Evolutionary conservation across 768 basidiomycete species (phyloP).

Genomic region (Collybia nuda): DNA sequence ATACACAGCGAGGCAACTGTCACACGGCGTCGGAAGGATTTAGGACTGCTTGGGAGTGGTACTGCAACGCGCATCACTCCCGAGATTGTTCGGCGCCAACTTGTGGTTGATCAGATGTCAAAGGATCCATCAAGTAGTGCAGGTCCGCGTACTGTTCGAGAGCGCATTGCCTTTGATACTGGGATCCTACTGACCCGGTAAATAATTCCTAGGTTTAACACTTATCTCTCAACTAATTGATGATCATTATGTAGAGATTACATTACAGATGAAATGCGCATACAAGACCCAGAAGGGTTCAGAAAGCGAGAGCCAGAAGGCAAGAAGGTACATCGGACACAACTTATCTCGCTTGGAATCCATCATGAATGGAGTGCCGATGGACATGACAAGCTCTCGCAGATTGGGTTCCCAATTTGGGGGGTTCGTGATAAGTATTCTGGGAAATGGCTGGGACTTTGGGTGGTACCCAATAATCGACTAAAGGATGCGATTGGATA

Average conservation of each 20-base stretch:
- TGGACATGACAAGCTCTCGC: constrained; percentile 32
- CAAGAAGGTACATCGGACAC: constrained; percentile 20
- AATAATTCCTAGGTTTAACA: neutral
- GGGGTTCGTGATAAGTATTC: constrained; percentile 23
- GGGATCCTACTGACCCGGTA: constrained; percentile 24
- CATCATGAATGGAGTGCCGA: constrained; percentile 31
- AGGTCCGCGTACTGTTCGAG: no score
- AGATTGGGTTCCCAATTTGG: constrained; percentile 30
- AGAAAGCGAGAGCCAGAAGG: no score
- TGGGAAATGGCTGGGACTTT: constrained; percentile 25
- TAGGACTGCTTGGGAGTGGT: no score
- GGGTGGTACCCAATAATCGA: constrained; percentile 31
- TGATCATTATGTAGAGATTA: constrained; percentile 22
- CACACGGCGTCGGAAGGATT: no score
- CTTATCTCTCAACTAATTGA: constrained; percentile 6
- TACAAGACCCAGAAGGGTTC: no score
- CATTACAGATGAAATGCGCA: constrained; percentile 15
- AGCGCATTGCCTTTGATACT: no score
- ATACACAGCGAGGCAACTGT: no score
- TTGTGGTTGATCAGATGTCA: no score
- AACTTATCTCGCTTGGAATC: constrained; percentile 19
- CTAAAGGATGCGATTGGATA: constrained; percentile 21
- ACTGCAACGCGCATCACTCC: no score
- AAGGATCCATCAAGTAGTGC: no score
- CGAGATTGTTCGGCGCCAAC: no score